Evolutionary conservation across 2,329 filamentous ascomycete genomes (phyloP), one percentile per base, ranked within the genome.

Genomic region (Fusarium sp.): DNA sequence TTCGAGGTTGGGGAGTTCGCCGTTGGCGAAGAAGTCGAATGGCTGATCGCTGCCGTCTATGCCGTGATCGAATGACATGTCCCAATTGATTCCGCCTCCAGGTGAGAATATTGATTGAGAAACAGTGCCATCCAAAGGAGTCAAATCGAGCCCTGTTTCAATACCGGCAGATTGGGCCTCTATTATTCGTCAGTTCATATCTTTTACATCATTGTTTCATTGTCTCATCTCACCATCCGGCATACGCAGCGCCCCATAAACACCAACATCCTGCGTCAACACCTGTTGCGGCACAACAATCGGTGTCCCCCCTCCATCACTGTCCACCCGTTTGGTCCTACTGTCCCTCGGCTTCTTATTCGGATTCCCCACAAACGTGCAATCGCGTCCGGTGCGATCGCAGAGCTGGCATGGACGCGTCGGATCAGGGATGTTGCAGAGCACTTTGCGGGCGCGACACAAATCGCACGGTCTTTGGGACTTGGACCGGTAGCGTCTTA

Each of bases 371-470:
- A 76, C 44, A 56, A 78, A 78, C 3, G 76, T 78, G 42, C 76
- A 78, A 2, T 61, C 63, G 10, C 76, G 61, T 15, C 74, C 74
- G 2, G 73, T 76, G 10, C 76, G 60, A 27, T 73, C 62, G 27
- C 76, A 78, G 6, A 77, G 66, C 46, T 77, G 76, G 35, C 76
- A 78, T 23, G 76, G 76, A 39, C 61, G 55, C n/a, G 64, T 56
- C 2, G 76, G 76, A 37, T 77, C 76, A 10, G 76, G 76, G 6
- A 78, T 78, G 14, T 78, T 78, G 60, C 76, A 77, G 7, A 78
- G 70, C 4, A 72, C 76, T 39, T 78, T 78, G 27, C 76, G 76
- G 5, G 74, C 35, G 2, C 60, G 12, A 3, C 60, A 63, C 6
- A 63, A 16, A 10, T 63, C 60, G 9, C 60, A 63, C 14, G 60